Base-by-base conservation (phyloP, 495 filamentous ascomycete species). In the Aspergillus ostianus region DNA sequence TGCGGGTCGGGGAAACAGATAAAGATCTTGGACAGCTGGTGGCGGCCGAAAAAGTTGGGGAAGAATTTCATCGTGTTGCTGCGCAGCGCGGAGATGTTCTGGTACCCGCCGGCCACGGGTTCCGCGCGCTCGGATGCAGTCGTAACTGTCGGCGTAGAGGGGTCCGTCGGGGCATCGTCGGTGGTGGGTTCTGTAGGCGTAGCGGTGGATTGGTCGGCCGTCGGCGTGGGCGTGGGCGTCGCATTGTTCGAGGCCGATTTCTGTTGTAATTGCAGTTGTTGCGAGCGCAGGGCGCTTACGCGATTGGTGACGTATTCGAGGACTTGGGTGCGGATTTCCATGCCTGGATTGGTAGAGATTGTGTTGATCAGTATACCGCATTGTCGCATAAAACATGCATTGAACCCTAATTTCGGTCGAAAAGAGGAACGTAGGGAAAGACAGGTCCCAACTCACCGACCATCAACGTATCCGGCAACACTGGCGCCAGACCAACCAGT, bases 41-140 rank as follows among this genome's bases (percentile, higher is more conserved):
- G 67, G 47, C 73, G 88, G 54, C 71, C 75, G 78, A 98, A 97
- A 81, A 97, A 95, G 71, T 98, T 97, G 46, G 94, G 93, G 17
- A 98, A 77, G 77, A 97, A 98, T 65, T 98, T 98, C 94, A 98
- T 98, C 15, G 90, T 90, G 78, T 98, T 98, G 61, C 89, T 89
- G 58, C 94, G 88, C 47, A 97, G 73, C 58, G 90, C 93, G 50
- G 86, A 81, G 60, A 93, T 87, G 73, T 98, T 98, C 65, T 91
- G 88, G 74, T 92, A 98, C 13, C 76, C 73, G 47, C 73, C 72
- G 1, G 74, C 62, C 45, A 78, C 58, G 50, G 70, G 53, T 27
- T 61, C 62, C 10, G 66, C 58, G 27, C 55, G 46, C 21, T 41
- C 30, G 44, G 45, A n/a, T 15, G 47, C 52, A 7, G 51, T 10